Evolutionary conservation across 108 stramenopile genomes (phyloP), one percentile per base, ranked within the genome.

Genomic region (Nitzschia inconspicua): DNA sequence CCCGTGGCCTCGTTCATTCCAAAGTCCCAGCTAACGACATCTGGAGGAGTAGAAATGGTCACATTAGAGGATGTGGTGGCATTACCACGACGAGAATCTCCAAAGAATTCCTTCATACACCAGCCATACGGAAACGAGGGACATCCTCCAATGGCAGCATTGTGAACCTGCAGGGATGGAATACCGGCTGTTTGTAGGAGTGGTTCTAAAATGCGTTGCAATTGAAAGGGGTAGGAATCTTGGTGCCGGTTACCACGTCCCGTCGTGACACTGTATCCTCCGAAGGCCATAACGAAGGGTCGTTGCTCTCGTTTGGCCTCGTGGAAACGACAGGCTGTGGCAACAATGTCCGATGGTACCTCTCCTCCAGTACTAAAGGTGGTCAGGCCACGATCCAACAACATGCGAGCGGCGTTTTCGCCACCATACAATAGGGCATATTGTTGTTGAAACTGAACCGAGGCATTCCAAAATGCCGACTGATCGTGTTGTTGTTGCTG

Each of bases 11-110:
- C 84, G 55, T 88, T 88, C 83, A 88, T 84, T 27, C 76, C 70
- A 57, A 62, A 88, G 71, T 88, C 87, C 87, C 87, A 88, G 27
- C 72, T 71, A 40, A 84, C 63, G 7, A 88, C 80, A 76, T 88
- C 83, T 2, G 71, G 66, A 11, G 53, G 23, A 4, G 14, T n/a
- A 5, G 11, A 5, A 4, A 34, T 18, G 7, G 11, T 4, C n/a
- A 35, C 26, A 0, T 1, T n/a, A 10, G 11, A 36, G 5, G 7
- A 16, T 14, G 8, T 1, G 10, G 3, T 32, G 13, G 59, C 14
- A 43, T 67, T 58, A 13, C 44, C 59, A n/a, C n/a, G n/a, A n/a
- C n/a, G n/a, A n/a, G n/a, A n/a, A n/a, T n/a, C n/a, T 22, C 81
- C 87, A 44, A 66, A 68, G 66, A 83, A 83, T 26, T 83, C 70